These are phyloP conservation scores for Fusarium brevicatenulatum DNA, from an alignment of 2,329 filamentous ascomycete genomes.

Conservation along the genomic window DNA sequence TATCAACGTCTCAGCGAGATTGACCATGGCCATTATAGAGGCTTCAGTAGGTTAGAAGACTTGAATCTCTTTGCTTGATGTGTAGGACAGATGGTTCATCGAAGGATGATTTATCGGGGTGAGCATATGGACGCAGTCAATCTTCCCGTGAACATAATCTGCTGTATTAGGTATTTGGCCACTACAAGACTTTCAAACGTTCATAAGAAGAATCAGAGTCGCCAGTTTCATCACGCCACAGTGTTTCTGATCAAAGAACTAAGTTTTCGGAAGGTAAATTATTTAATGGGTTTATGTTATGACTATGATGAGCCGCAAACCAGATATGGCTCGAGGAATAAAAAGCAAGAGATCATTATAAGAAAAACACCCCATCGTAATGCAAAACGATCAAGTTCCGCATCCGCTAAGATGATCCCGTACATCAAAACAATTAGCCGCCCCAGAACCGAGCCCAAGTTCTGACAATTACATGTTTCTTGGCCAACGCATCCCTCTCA, in stretches of 20 bases:
- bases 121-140: neutral
- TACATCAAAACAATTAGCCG: neutral
- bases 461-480: neutral
- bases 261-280: neutral
- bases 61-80: neutral
- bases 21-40: neutral
- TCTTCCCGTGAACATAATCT: too few relatives aligned
- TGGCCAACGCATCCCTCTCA: neutral
- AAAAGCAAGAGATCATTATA: too few relatives aligned
- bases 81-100: neutral
- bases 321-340: neutral
- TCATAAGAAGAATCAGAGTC: too few relatives aligned
- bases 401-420: too few relatives aligned
- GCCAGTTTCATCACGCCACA: too few relatives aligned
- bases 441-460: neutral
- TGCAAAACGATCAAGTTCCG: neutral
- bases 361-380: neutral
- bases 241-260: too few relatives aligned
- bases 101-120: neutral
- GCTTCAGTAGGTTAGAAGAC: neutral
- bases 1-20: neutral
- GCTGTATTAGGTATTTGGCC: too few relatives aligned
- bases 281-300: neutral
- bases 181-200: too few relatives aligned
- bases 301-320: neutral